Conservation (phyloP, 2,329 filamentous ascomycete genomes). For the Rutstroemia sydowiana region DNA sequence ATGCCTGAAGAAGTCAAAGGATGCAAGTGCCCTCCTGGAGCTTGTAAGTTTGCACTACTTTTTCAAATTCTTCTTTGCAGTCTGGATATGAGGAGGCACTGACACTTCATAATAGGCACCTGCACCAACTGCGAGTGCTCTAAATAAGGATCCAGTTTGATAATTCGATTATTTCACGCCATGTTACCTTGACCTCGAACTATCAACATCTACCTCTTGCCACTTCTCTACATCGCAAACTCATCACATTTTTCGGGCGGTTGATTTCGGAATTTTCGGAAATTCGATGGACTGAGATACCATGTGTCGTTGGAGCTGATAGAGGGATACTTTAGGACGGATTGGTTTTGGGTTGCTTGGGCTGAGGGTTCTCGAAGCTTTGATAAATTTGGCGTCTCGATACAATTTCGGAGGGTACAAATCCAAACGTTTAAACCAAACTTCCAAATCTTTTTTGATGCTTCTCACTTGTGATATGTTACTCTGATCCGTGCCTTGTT, state of each 20-base stretch:
- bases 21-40: background rate
- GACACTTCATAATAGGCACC: background rate
- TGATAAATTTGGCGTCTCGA: too few relatives aligned
- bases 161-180: background rate
- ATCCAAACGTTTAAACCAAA: too few relatives aligned
- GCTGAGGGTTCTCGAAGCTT: too few relatives aligned
- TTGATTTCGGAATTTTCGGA: background rate
- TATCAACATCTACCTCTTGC: background rate
- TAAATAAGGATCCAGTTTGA: background rate
- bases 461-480: too few relatives aligned
- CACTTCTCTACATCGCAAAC: background rate
- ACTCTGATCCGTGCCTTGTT: too few relatives aligned
- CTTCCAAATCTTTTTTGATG: too few relatives aligned
- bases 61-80: background rate
- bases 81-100: background rate
- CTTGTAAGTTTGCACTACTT: background rate
- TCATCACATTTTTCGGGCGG: background rate
- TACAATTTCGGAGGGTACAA: too few relatives aligned
- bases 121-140: background rate
- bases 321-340: background rate
- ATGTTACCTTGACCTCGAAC: background rate
- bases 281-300: background rate
- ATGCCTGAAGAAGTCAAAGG: background rate
- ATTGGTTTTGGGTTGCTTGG: background rate
- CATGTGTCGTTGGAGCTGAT: background rate